Conservation (phyloP, 106 monocot species). For the Gastrodia elata region DNA sequence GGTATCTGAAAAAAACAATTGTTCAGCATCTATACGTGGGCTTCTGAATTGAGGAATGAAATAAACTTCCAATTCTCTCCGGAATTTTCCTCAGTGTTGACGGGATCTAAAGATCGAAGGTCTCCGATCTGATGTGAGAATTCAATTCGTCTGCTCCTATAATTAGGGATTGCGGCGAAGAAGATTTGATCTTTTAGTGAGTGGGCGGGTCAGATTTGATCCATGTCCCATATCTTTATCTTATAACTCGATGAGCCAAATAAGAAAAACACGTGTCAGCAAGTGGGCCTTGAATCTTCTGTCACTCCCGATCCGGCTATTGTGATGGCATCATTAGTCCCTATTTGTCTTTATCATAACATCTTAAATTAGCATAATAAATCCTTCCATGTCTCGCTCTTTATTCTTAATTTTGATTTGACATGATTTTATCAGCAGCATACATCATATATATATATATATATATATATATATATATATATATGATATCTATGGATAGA, state of each 20-base stretch:
- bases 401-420: background rate
- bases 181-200: background rate
- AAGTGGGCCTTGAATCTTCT: background rate
- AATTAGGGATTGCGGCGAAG: background rate
- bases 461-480: too few species aligned
- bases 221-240: background rate
- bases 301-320: background rate
- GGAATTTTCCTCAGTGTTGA: slow-evolving; percentile 2
- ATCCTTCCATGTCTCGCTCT: too few species aligned
- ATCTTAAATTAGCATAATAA: background rate
- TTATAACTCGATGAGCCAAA: too few species aligned
- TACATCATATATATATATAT: too few species aligned
- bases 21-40: background rate
- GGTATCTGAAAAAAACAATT: background rate
- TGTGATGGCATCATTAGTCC: background rate
- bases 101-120: background rate
- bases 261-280: background rate
- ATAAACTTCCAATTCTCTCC: background rate
- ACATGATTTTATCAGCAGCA: background rate
- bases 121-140: background rate
- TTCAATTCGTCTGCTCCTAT: background rate
- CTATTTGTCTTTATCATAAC: too few species aligned
- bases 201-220: slow-evolving; percentile 3
- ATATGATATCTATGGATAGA: too few species aligned
- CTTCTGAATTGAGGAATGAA: background rate